Evolutionary conservation across 2,329 filamentous ascomycete genomes (phyloP).

Genomic region (Dactylonectria macrodidyma): DNA sequence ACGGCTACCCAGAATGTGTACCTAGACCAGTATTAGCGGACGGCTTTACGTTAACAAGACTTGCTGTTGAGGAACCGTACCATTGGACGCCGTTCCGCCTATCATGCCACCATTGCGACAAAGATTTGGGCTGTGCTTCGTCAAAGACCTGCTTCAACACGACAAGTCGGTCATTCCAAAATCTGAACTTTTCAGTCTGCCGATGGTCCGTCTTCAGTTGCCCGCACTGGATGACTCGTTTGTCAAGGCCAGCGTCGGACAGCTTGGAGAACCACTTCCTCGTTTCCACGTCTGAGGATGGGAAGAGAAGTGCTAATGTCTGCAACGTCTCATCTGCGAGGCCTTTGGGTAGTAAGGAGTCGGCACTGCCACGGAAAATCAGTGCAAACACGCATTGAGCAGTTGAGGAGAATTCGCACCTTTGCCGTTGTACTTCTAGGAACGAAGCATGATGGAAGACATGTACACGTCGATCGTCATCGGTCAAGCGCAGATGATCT

Average conservation of each 20-base stretch:
- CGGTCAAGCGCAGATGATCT: constrained; percentile 8
- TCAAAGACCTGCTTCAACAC: constrained; percentile 18
- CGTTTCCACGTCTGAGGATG: neutral
- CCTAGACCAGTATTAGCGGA: constrained; percentile 1
- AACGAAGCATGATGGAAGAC: constrained; percentile 18
- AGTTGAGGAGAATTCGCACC: neutral
- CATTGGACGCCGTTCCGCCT: constrained; percentile 6
- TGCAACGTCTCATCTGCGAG: constrained; percentile 5
- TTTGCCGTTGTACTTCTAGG: constrained; percentile 2
- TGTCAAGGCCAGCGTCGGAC: neutral
- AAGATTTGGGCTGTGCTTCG: constrained; percentile 6
- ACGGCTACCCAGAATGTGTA: constrained; percentile 16
- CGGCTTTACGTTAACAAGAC: no score
- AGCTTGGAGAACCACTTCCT: constrained; percentile 8
- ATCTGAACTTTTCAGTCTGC: constrained; percentile 8
- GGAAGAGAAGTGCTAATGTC: constrained; percentile 12
- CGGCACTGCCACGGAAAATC: neutral
- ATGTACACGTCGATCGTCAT: constrained; percentile 4
- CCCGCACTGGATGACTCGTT: neutral
- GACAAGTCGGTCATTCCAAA: constrained; percentile 10
- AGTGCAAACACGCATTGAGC: neutral
- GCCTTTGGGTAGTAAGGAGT: constrained; percentile 3
- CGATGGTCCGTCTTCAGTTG: neutral
- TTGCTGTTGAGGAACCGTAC: no score
- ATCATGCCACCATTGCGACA: constrained; percentile 15